Evolutionary conservation across 163 green algal species (phyloP), one percentile per base, ranked within the genome.

Genomic region (Chlamydomonas reinhardtii): DNA sequence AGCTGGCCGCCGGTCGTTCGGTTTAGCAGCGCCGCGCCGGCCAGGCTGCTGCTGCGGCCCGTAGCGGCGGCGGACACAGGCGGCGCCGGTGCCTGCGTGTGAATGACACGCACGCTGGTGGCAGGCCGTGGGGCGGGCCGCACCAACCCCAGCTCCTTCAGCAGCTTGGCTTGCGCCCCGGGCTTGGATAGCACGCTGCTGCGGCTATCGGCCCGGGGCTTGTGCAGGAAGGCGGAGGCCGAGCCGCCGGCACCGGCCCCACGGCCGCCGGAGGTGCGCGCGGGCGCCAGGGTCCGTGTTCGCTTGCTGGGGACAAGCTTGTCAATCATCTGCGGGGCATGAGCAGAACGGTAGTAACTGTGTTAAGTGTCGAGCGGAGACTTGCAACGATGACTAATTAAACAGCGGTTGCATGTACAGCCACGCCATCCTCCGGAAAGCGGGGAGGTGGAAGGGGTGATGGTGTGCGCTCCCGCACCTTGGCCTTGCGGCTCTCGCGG

Each of bases 261-360:
- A 11, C 66, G 48, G 34, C 32, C 52, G 56, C 15, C 31, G 24
- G 52, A 16, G 27, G 16, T 0, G 25, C 17, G 25, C 62, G 4
- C 12, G 27, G 27, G 25, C 25, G 19, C 66, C 68, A 11, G 29
- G 32, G 27, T 19, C 0, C 68, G 68, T 0, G 6, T 24, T 31
- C 80, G 69, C 34, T 79, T 86, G n/a, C 56, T 5, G 19, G 80
- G 68, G 0, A 17, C 35, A 6, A 86, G 70, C 80, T 79, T 79
- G 80, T 86, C 80, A 43, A 86, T 86, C 80, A 86, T 86, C 80
- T 86, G 80, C 9, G 22, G 37, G 25, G 61, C 24, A n/a, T n/a
- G n/a, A n/a, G n/a, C n/a, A n/a, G n/a, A n/a, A n/a, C n/a, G n/a
- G n/a, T n/a, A n/a, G n/a, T n/a, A n/a, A n/a, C n/a, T n/a, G n/a